A percentile compares a stretch with the other conserved stretches of the same genome.
phyloP scores from a whole-genome alignment of 805 yeast species.

The Candida nonsorbophila region DNA sequence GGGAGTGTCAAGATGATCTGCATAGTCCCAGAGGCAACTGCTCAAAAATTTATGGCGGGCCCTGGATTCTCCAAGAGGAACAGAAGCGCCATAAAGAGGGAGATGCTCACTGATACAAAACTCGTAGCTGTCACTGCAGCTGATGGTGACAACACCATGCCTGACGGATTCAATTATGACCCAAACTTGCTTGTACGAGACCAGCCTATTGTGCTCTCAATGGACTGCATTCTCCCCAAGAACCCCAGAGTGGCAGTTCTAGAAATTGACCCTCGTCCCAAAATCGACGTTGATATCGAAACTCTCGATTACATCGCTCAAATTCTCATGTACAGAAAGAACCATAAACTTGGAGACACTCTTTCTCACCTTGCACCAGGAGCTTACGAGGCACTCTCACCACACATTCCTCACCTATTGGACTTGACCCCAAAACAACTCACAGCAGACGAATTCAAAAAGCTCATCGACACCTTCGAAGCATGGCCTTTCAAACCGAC shows the following conservation, averaged over 20 bases:
- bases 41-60: slow-evolving; percentile 49
- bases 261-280: slow-evolving; percentile 44
- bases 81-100: slow-evolving; percentile 60
- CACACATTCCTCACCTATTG: slow-evolving; percentile 23
- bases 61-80: slow-evolving; percentile 49
- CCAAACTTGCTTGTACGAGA: slow-evolving; percentile 31
- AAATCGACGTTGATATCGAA: slow-evolving; percentile 35
- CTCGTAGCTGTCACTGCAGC: slow-evolving; percentile 45
- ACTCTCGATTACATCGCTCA: slow-evolving; percentile 66
- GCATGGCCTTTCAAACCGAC: slow-evolving; percentile 86
- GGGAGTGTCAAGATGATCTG: slow-evolving; percentile 71
- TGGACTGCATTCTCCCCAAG: slow-evolving; percentile 20
- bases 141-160: slow-evolving; percentile 12
- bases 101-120: slow-evolving; percentile 54
- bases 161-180: slow-evolving; percentile 28
- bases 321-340: slow-evolving; percentile 46
- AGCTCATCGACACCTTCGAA: slow-evolving; percentile 48
- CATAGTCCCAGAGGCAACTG: slow-evolving; percentile 57
- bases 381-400: slow-evolving; percentile 50
- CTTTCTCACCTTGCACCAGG: slow-evolving; percentile 74
- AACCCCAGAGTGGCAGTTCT: slow-evolving; percentile 46
- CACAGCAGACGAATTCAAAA: slow-evolving; percentile 48
- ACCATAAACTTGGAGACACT: slow-evolving; percentile 33
- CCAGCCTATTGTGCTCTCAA: slow-evolving; percentile 29
- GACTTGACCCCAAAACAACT: slow-evolving; percentile 45